Base-by-base conservation (phyloP, 2,329 filamentous ascomycete genomes). In the Pseudogymnoascus sp. region DNA sequence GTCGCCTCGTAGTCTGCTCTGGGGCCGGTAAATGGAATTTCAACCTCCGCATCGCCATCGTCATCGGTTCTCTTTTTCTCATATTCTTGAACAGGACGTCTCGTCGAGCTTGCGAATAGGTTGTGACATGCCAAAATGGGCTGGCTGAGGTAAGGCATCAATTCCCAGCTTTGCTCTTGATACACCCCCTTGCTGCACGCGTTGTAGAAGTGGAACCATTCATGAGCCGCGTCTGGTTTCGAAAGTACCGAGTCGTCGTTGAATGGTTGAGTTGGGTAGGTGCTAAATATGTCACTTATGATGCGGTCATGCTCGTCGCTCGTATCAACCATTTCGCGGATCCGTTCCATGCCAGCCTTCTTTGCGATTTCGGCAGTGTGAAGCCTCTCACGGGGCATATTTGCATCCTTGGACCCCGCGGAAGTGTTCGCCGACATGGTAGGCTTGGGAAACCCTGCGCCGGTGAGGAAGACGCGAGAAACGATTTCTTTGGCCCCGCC, bases 191-290 rank as follows among this genome's bases (percentile, higher is more conserved):
- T 86, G 23, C 91, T 91, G 66, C 96, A 86, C 0, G 80, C 79
- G 70, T 97, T 94, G 74, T 97, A 90, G 75, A 99, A 97, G 73
- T 95, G 82, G 62, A 99, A 83, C 94, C 94, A 99, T 71, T 97
- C 93, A 74, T 96, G 96, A 5, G 73, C 73, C 1, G 83, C 78
- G 67, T 88, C 86, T 0, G 95, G 95, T 72, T 99, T 99, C 35
- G 87, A 90, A 33, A 99, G 85, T 68, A 91, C 88, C 0, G 87
- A 89, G 74, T 99, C 94, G 73, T 99, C 94, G 76, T 97, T 95
- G 75, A 89, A 99, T 19, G 92, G 87, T 68, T 92, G 90, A 42
- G 85, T 86, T 0, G 93, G 92, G 73, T 96, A 99, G 67, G 89
- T 84, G 22, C 89, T 81, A 71, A 97, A 96, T 69, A 95, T 88